Conservation (phyloP, 176 grass and related monocot species). For the Aechmea fasciata region DNA sequence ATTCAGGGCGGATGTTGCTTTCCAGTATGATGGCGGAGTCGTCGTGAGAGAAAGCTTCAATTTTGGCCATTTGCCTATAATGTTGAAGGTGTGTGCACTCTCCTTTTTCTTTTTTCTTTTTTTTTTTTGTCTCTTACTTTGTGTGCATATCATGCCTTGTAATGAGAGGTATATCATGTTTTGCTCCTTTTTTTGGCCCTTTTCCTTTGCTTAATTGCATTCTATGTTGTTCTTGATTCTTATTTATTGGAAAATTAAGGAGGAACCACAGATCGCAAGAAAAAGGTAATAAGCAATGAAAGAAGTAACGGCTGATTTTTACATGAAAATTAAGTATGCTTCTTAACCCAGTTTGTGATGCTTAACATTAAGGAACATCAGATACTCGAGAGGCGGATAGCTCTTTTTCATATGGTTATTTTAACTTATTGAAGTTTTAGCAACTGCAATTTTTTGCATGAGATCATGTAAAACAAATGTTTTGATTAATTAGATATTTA, state of each 20-base stretch:
- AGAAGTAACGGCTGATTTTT: neutral
- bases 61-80: slow-evolving; percentile 85
- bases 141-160: neutral
- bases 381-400: too few relatives aligned
- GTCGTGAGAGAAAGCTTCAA: slow-evolving; percentile 47
- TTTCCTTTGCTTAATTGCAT: neutral
- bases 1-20: slow-evolving; percentile 38
- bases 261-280: neutral
- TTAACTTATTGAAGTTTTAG: too few relatives aligned
- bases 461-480: too few relatives aligned
- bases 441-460: too few relatives aligned
- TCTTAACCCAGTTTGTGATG: too few relatives aligned
- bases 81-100: slow-evolving; percentile 68
- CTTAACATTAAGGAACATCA: too few relatives aligned
- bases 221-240: neutral
- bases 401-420: too few relatives aligned
- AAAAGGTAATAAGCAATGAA: neutral
- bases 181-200: too few relatives aligned
- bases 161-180: too few relatives aligned
- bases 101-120: slow-evolving; percentile 5
- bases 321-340: neutral
- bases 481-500: too few relatives aligned
- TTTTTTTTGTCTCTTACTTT: neutral
- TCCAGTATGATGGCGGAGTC: slow-evolving; percentile 48
- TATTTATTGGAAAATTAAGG: neutral